phyloP scores from a whole-genome alignment of 2,329 filamentous ascomycete genomes.

The Fusarium oxysporum region DNA sequence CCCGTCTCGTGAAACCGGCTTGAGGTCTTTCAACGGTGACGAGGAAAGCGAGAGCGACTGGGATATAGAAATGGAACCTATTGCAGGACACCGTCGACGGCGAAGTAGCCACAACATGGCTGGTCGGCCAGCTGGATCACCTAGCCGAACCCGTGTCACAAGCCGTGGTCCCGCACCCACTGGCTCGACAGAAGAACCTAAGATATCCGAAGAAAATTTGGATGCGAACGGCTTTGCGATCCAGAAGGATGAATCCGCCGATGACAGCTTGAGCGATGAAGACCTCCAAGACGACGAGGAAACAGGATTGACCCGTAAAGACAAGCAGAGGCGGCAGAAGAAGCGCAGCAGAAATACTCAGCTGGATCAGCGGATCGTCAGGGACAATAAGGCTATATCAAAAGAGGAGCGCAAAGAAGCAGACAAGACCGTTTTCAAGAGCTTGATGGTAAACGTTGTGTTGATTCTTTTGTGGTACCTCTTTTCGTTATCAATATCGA shows the following conservation, averaged over 20 bases:
- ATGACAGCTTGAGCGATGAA: slow-evolving; percentile 75
- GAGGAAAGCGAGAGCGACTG: slow-evolving; percentile 54
- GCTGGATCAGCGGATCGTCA: slow-evolving; percentile 76
- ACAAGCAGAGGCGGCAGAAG: slow-evolving; percentile 74
- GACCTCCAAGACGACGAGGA: slow-evolving; percentile 89
- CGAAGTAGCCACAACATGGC: slow-evolving; percentile 61
- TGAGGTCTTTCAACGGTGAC: slow-evolving; percentile 29
- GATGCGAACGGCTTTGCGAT: slow-evolving; percentile 43
- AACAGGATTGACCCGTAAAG: slow-evolving; percentile 81
- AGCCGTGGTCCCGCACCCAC: slow-evolving; percentile 35
- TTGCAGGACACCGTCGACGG: slow-evolving; percentile 66
- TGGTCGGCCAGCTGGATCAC: slow-evolving; percentile 47
- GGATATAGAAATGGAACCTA: slow-evolving; percentile 68
- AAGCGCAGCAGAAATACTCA: slow-evolving; percentile 75
- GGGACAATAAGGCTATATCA: slow-evolving; percentile 66
- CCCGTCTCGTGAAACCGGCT: slow-evolving; percentile 26
- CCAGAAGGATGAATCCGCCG: slow-evolving; percentile 51
- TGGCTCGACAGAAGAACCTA: slow-evolving; percentile 55
- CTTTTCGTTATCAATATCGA: slow-evolving; percentile 92
- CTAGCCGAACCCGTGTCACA: slow-evolving; percentile 45
- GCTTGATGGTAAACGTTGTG: slow-evolving; percentile 77
- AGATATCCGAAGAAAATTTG: slow-evolving; percentile 59
- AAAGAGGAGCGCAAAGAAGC: slow-evolving; percentile 80
- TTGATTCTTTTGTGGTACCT: slow-evolving; percentile 89
- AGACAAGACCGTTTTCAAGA: slow-evolving; percentile 77